Evolutionary conservation across 257 asterid species (phyloP), one percentile per base, ranked within the genome.

Genomic region (Gentiana dahurica): DNA sequence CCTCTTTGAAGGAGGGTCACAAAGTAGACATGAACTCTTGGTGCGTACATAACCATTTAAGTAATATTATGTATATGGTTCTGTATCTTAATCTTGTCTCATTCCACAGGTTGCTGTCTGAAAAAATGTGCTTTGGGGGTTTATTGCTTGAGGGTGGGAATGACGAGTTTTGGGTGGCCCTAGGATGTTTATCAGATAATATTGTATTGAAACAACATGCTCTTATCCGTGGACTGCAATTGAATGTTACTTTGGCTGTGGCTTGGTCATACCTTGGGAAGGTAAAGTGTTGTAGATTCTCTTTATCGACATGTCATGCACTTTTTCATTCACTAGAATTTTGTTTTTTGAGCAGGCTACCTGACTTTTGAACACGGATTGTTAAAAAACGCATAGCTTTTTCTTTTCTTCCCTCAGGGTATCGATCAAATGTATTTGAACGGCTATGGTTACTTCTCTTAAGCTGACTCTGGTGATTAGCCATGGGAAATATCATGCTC

Each of bases 261-360:
- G 95, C 98, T 32, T 92, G 98, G 98, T 97, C 97, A 12, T 79
- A 76, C 65, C 86, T 87, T 54, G 98, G 97, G 64, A 92, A 81
- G 94, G 98, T 91, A 81, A 70, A 60, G 9, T 54, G 49, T 59
- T 59, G 51, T 36, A 44, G 43, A 7, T 66, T 6, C 5, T n/a
- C 12, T 47, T 13, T 46, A 5, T 41, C 2, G 8, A 41, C 46
- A 41, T 41, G 6, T 39, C 9, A 41, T 41, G 46, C 46, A 24
- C 24, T 24, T 24, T 24, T 24, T 24, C 24, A 24, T 24, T 24
- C 24, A 24, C 24, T 24, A 24, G 24, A 24, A 24, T 41, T 41
- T 41, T 41, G 8, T 1, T 41, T 41, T 4, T 41, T 41, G 5
- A 41, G 46, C 46, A 41, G 46, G 46, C 8, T 41, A 41, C 0